Evolutionary conservation across 768 basidiomycete genomes (phyloP).

Genomic region (Leccinum incarnatum): DNA sequence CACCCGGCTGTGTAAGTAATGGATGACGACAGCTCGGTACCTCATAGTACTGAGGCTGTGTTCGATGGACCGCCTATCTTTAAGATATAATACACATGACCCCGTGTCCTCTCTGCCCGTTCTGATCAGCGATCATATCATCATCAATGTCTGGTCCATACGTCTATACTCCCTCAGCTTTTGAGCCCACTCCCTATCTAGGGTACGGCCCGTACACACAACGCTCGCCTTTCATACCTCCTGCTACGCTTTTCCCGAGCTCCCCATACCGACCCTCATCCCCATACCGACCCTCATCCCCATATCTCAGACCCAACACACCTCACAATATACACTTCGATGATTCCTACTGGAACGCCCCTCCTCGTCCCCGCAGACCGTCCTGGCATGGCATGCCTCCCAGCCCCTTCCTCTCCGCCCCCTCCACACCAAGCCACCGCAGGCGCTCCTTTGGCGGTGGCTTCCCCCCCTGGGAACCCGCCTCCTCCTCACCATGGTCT

Average conservation of each 20-base stretch:
- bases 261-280: conserved; percentile 36
- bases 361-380: conserved; percentile 36
- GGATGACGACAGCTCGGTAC: background rate
- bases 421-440: conserved; percentile 13
- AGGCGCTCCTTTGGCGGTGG: conserved; percentile 31
- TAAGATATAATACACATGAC: conserved; percentile 18
- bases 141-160: conserved; percentile 39
- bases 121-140: conserved; percentile 15
- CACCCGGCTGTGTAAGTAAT: conserved; percentile 5
- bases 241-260: conserved; percentile 33
- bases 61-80: background rate
- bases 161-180: conserved; percentile 40
- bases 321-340: conserved; percentile 23
- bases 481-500: conserved; percentile 21
- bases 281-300: conserved; percentile 28
- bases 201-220: conserved; percentile 32
- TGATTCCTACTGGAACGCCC: conserved; percentile 22
- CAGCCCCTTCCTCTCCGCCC: conserved; percentile 25
- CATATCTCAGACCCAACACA: conserved; percentile 32
- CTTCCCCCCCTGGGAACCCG: conserved; percentile 18
- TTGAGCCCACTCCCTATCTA: conserved; percentile 35
- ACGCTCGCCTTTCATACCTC: conserved; percentile 46
- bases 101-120: background rate
- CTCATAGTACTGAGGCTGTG: conserved; percentile 12
- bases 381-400: conserved; percentile 41